These are phyloP conservation scores for Colletotrichum sp. DNA, from an alignment of 2,329 filamentous ascomycete species.

Conservation along the genomic window DNA sequence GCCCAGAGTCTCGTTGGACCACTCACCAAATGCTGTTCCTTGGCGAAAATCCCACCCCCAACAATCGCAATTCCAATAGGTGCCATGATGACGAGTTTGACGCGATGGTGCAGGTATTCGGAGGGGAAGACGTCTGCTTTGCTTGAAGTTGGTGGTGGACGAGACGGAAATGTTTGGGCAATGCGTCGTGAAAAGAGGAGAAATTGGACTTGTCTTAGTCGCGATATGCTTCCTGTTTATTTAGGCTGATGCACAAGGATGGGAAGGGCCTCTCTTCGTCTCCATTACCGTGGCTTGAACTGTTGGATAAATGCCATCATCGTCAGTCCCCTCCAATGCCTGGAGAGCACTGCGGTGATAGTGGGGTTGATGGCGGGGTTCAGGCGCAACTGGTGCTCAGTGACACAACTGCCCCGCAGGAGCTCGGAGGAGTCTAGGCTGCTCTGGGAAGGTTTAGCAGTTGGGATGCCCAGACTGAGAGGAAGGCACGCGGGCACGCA, in stretches of 20 bases:
- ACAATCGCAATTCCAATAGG: slow-evolving; percentile 62
- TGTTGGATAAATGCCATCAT: neutral
- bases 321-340: slow-evolving; percentile 7
- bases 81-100: slow-evolving; percentile 30
- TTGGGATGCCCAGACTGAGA: neutral
- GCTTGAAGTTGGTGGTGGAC: neutral
- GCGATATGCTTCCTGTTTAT: neutral
- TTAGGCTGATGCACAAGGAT: neutral
- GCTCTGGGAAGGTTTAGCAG: slow-evolving; percentile 4
- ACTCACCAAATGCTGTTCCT: slow-evolving; percentile 59
- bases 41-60: slow-evolving; percentile 67
- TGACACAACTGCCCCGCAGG: neutral
- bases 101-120: neutral
- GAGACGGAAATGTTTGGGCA: neutral
- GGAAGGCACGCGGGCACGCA: neutral
- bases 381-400: neutral
- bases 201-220: neutral
- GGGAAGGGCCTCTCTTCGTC: neutral
- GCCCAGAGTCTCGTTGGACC: neutral
- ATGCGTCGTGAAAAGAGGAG: neutral
- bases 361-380: slow-evolving; percentile 3
- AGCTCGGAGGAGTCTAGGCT: neutral
- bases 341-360: neutral
- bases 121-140: neutral
- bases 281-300: neutral